Base-by-base conservation (phyloP, 495 filamentous ascomycete species). In the Podospora australis region DNA sequence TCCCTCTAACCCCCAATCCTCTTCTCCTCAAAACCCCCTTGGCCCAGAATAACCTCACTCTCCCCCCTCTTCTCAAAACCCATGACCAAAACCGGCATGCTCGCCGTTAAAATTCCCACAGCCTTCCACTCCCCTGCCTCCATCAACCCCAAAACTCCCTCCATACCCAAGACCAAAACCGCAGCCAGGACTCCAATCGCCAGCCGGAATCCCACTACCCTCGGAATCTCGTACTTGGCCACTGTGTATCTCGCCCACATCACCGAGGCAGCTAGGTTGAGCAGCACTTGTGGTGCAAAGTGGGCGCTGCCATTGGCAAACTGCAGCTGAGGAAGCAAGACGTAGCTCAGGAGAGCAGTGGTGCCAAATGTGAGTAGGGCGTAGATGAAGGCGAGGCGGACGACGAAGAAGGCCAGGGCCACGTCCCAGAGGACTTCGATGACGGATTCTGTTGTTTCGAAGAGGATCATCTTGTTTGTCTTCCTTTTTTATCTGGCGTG, bases 341-440 rank as follows among this genome's bases (percentile, higher is more conserved):
- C 30, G n/a, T 36, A 17, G 32, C n/a, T n/a, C n/a, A 41, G 0
- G 4, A 43, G 4, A 21, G 44, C 41, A 16, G 54, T 41, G 41
- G 25, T 4, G 22, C 59, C n/a, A n/a, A n/a, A 44, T 36, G 52
- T 50, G 16, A 60, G 53, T 4, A 48, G 19, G 23, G 50, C 49
- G 46, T 66, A 64, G 49, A 58, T 23, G 21, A 58, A 38, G 34
- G 49, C 55, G 48, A 64, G 46, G 34, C 58, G 53, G 24, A 60
- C 36, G 50, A 60, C 43, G 49, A 58, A 64, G 50, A 62, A 52
- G 28, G 61, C 58, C 10, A 66, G 58, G 48, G 56, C 56, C 24
- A 66, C 39, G 56, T 66, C 63, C 61, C 61, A 66, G 45, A 66
- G 61, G 47, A 66, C 19, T 35, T 64, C 58, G 35, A 66, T 55